These are phyloP conservation scores for Alliaria petiolata DNA, from an alignment of 345 rosid genomes.

Conservation along the genomic window DNA sequence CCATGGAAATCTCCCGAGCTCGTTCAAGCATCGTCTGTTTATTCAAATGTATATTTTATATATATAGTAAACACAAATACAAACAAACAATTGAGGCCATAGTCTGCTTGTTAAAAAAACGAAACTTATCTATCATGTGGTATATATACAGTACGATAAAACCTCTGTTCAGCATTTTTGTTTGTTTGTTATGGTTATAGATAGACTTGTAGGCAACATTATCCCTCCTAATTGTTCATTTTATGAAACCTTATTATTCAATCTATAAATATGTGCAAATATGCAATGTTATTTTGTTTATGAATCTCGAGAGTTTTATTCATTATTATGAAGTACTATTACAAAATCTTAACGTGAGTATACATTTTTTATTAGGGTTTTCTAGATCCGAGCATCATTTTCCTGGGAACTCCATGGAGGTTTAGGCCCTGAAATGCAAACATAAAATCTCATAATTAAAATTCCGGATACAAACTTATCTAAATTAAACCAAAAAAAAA, in stretches of 20 bases:
- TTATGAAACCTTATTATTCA: background rate
- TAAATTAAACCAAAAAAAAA: background rate
- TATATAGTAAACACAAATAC: too few species aligned
- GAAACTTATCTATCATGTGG: background rate
- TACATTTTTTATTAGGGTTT: background rate
- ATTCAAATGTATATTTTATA: too few species aligned
- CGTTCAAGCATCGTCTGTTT: too few species aligned
- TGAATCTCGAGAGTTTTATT: background rate
- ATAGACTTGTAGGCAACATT: background rate
- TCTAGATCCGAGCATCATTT: background rate
- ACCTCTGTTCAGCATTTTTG: background rate
- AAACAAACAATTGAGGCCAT: too few species aligned
- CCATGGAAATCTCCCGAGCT: too few species aligned
- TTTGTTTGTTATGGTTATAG: too few species aligned
- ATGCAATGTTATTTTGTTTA: background rate
- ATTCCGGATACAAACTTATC: background rate
- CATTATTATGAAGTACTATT: background rate
- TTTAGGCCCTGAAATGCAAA: constrained; percentile 16
- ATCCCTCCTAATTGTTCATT: background rate
- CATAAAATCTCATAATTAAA: background rate
- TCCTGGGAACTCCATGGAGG: constrained; percentile 6
- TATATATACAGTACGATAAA: too few species aligned
- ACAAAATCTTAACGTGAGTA: background rate
- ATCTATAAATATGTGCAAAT: background rate
- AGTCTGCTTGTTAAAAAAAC: background rate